Conservation (phyloP, 805 yeast species). For the Kregervanrija delftensis region DNA sequence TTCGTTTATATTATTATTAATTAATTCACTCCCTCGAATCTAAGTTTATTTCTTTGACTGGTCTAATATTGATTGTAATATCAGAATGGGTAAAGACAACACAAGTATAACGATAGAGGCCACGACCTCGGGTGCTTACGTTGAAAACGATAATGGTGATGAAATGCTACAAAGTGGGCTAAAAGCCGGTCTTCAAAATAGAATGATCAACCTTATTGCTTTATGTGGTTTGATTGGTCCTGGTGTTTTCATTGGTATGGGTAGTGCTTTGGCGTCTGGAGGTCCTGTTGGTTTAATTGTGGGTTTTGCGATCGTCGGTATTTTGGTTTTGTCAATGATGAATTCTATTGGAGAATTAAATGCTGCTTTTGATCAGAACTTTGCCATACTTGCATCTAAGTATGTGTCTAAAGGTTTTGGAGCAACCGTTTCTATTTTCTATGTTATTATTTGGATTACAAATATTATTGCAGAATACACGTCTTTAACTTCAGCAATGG, state of each 20-base stretch:
- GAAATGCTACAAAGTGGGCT: conserved; percentile 11
- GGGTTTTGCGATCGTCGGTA: conserved; percentile 47
- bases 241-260: conserved; percentile 45
- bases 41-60: not conserved
- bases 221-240: conserved; percentile 53
- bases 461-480: conserved; percentile 51
- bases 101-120: conserved; percentile 10
- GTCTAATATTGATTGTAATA: not conserved
- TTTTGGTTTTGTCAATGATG: conserved; percentile 49
- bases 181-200: conserved; percentile 16
- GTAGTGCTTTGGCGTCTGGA: conserved; percentile 40
- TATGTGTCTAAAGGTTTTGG: conserved; percentile 52
- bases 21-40: too few species aligned
- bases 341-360: conserved; percentile 50
- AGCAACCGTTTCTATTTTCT: conserved; percentile 46
- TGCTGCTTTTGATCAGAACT: conserved; percentile 46
- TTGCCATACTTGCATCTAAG: conserved; percentile 44
- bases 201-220: conserved; percentile 17
- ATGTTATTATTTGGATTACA: conserved; percentile 50
- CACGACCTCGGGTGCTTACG: conserved; percentile 8
- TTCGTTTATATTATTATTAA: too few species aligned
- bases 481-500: conserved; percentile 42
- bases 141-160: conserved; percentile 12
- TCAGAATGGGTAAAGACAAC: not conserved
- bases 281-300: conserved; percentile 47